Evolutionary conservation across 805 yeast genomes (phyloP).

Genomic region (Cyberlindnera xylosilytica): DNA sequence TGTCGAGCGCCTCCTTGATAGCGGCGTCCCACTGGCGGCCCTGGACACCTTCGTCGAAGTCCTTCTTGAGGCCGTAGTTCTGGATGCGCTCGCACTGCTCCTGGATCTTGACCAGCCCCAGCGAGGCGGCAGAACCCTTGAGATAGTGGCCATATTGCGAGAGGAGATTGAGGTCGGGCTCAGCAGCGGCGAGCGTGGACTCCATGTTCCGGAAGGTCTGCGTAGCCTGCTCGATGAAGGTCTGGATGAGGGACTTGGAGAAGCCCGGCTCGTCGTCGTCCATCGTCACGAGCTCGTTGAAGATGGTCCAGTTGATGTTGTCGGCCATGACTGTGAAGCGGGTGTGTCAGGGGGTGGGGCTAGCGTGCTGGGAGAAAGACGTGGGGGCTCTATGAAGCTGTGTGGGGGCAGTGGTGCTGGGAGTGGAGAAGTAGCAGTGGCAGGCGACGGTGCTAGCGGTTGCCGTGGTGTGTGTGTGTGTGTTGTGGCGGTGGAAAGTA

Average conservation of each 20-base stretch:
- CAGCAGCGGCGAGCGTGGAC: constrained; percentile 35
- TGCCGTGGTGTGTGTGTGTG: no score
- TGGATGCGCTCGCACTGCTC: constrained; percentile 91
- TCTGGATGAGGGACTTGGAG: constrained; percentile 69
- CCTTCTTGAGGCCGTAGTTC: constrained; percentile 62
- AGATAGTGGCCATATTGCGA: constrained; percentile 86
- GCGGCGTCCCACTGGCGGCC: constrained; percentile 31
- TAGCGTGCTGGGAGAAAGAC: no score
- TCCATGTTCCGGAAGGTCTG: constrained; percentile 76
- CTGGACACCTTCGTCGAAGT: constrained; percentile 28
- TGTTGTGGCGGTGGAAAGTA: no score
- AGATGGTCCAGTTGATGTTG: constrained; percentile 82
- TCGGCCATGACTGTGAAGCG: constrained; percentile 37
- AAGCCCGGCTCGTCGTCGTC: constrained; percentile 96
- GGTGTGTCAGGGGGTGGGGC: background rate
- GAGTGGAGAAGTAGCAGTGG: background rate
- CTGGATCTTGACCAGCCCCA: constrained; percentile 80
- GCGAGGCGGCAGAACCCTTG: constrained; percentile 93
- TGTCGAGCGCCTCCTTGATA: constrained; percentile 50
- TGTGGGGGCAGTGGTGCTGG: no score
- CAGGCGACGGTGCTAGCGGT: no score
- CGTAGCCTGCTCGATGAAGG: constrained; percentile 86
- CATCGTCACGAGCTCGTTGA: constrained; percentile 87
- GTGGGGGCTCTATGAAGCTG: no score
- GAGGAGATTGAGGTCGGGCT: constrained; percentile 46